Evolutionary conservation across 2,329 filamentous ascomycete species (phyloP).

Genomic region (Ascochyta fabae): DNA sequence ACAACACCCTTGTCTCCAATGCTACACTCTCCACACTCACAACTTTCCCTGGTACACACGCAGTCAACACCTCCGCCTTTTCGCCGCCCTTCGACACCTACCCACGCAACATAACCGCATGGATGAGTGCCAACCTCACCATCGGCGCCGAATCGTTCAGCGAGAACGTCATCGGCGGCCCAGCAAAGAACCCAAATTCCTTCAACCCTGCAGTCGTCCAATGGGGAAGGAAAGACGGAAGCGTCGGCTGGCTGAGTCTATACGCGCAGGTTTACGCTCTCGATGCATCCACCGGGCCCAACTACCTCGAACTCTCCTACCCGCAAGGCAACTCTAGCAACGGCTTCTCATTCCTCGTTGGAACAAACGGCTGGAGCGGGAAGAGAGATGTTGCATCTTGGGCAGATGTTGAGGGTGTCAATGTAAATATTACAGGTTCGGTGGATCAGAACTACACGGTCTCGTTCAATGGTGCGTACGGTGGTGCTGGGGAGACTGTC

Average conservation of each 20-base stretch:
- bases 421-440: constrained; percentile 56
- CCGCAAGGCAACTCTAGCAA: constrained; percentile 59
- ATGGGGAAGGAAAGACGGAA: constrained; percentile 54
- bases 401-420: constrained; percentile 58
- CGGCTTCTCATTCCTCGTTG: constrained; percentile 60
- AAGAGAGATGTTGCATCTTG: constrained; percentile 55
- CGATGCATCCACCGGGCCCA: constrained; percentile 26
- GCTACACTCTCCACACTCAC: constrained; percentile 49
- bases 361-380: constrained; percentile 51
- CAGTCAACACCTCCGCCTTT: constrained; percentile 60
- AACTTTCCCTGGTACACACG: constrained; percentile 61
- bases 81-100: constrained; percentile 65
- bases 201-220: constrained; percentile 68
- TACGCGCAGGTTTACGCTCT: constrained; percentile 38
- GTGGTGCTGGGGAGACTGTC: constrained; percentile 46
- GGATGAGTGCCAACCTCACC: constrained; percentile 62
- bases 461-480: constrained; percentile 53
- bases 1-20: constrained; percentile 56
- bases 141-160: constrained; percentile 67
- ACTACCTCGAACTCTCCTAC: constrained; percentile 60
- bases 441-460: constrained; percentile 51
- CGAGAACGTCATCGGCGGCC: constrained; percentile 63
- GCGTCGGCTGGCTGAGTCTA: constrained; percentile 39
- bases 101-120: constrained; percentile 65
- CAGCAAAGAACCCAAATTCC: constrained; percentile 57